Evolutionary conservation across 352 stramenopile genomes (phyloP).

Genomic region (Phytophthora litchii): DNA sequence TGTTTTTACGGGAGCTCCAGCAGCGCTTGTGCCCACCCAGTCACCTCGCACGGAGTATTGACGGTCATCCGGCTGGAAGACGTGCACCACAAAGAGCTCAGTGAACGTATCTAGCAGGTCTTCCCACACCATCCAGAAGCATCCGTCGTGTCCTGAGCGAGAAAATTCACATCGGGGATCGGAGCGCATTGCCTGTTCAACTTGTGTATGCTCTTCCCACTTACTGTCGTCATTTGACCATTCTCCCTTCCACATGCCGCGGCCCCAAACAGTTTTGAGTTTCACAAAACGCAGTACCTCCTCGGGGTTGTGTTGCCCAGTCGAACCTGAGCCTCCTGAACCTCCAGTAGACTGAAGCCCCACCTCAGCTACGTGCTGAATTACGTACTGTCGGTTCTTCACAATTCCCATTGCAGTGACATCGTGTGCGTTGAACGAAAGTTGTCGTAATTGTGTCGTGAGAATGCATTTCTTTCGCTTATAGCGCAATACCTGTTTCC

Average conservation of each 20-base stretch:
- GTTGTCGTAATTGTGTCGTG: slow-evolving; percentile 70
- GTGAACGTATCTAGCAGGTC: slow-evolving; percentile 78
- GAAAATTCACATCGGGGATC: slow-evolving; percentile 70
- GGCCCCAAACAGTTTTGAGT: slow-evolving; percentile 81
- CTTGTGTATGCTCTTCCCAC: slow-evolving; percentile 82
- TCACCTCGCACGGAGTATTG: slow-evolving; percentile 70
- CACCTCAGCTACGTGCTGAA: slow-evolving; percentile 76
- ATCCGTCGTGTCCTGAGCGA: slow-evolving; percentile 71
- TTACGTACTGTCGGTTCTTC: slow-evolving; percentile 79
- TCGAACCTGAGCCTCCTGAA: background rate
- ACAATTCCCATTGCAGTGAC: slow-evolving; percentile 67
- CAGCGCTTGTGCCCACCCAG: slow-evolving; percentile 44
- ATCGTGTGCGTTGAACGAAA: slow-evolving; percentile 68
- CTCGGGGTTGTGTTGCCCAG: background rate
- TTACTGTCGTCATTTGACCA: slow-evolving; percentile 86
- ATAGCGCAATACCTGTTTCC: slow-evolving; percentile 73
- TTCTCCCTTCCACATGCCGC: slow-evolving; percentile 81
- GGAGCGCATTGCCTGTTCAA: slow-evolving; percentile 66
- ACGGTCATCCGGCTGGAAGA: slow-evolving; percentile 41
- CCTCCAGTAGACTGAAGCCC: slow-evolving; percentile 13
- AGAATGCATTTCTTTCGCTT: slow-evolving; percentile 66
- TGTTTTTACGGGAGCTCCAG: slow-evolving; percentile 36
- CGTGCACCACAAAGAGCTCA: slow-evolving; percentile 64
- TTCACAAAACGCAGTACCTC: slow-evolving; percentile 74
- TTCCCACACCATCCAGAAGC: slow-evolving; percentile 86